Base-by-base conservation (phyloP, 768 basidiomycete genomes). In the Calocybe cyanea region DNA sequence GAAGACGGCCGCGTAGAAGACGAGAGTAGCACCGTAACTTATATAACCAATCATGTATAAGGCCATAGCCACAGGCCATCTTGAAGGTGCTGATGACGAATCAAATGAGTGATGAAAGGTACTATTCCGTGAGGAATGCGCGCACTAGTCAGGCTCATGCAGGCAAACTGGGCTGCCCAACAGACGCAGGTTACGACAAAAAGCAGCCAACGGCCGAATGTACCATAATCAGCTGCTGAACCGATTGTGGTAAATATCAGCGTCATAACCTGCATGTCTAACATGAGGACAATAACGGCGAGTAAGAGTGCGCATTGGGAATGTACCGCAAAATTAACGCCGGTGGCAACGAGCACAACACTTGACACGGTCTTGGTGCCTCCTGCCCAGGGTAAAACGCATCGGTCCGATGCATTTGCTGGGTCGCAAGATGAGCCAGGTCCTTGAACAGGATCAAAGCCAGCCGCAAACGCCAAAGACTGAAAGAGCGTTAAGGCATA, bases 11-110 rank as follows among this genome's bases (percentile, higher is more conserved):
- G 83, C 78, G 53, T 83, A 92, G 62, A 92, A 92, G 0, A 90
- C 86, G 8, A 89, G 73, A 0, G 87, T 87, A 2, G 87, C 87
- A 0, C 87, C 87, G 50, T 88, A 91, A 1, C 80, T 73, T 38
- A 89, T 78, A 65, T 85, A 91, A 7, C 86, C 82, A 21, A 87
- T 65, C 74, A 92, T 87, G 61, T 83, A 91, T 2, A 92, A 61
- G 0, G 68, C 83, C 86, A 91, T 91, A 0, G 83, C 85, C 2
- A 75, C 65, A n/a, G 69, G 72, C 89, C 90, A 92, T 13, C 81
- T 74, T 19, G 72, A 72, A 1, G 85, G 81, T 20, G 65, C 85
- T 86, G 51, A 25, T 39, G 32, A 15, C 41, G 39, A 5, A 23
- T 28, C 32, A 39, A 43, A n/a, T 36, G 25, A 42, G 8, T 35